A percentile compares a stretch with the other conserved stretches of the same genome.
Conservation (phyloP, 1,139 yeast species). For the Pichia sp. region DNA sequence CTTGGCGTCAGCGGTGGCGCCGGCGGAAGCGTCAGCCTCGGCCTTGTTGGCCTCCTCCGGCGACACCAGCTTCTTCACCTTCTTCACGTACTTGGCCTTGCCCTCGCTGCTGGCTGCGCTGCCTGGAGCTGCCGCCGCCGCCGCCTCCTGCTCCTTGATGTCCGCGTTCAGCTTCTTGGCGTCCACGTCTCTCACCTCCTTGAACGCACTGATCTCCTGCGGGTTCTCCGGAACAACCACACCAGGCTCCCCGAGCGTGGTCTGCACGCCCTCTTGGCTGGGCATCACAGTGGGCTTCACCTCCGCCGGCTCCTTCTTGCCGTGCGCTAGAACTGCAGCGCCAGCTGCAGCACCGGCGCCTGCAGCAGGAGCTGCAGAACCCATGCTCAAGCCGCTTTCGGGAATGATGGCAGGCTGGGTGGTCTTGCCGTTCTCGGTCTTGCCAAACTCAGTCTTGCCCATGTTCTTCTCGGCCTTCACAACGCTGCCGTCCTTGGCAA, state of each 20-base stretch:
- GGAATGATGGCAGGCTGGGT: slow-evolving; percentile 40
- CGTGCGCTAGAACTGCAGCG: slow-evolving; percentile 18
- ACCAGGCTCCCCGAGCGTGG: slow-evolving; percentile 58
- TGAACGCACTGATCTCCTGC: slow-evolving; percentile 45
- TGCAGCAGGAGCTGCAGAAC: slow-evolving; percentile 3
- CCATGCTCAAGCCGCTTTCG: slow-evolving; percentile 40
- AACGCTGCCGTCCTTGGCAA: slow-evolving; percentile 29
- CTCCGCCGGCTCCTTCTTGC: slow-evolving; percentile 19
- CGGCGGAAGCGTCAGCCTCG: slow-evolving; percentile 1
- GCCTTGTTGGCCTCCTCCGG: slow-evolving; percentile 17
- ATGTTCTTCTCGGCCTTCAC: slow-evolving; percentile 20
- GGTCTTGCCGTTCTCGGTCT: slow-evolving; percentile 28
- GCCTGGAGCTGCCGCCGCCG: slow-evolving; percentile 1
- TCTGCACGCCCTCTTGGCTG: slow-evolving; percentile 40
- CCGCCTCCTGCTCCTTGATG: slow-evolving; percentile 13
- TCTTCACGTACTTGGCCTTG: slow-evolving; percentile 31
- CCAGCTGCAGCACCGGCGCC: not conserved
- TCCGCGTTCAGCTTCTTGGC: slow-evolving; percentile 45
- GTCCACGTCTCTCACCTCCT: slow-evolving; percentile 44
- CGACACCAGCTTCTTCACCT: slow-evolving; percentile 30
- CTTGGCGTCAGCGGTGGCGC: not conserved
- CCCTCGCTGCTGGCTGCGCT: slow-evolving; percentile 13
- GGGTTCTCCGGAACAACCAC: slow-evolving; percentile 45
- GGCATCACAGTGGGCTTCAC: slow-evolving; percentile 39
- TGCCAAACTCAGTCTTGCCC: slow-evolving; percentile 13